Evolutionary conservation across 2,329 filamentous ascomycete genomes (phyloP).

Genomic region (Diaporthe caulivora): DNA sequence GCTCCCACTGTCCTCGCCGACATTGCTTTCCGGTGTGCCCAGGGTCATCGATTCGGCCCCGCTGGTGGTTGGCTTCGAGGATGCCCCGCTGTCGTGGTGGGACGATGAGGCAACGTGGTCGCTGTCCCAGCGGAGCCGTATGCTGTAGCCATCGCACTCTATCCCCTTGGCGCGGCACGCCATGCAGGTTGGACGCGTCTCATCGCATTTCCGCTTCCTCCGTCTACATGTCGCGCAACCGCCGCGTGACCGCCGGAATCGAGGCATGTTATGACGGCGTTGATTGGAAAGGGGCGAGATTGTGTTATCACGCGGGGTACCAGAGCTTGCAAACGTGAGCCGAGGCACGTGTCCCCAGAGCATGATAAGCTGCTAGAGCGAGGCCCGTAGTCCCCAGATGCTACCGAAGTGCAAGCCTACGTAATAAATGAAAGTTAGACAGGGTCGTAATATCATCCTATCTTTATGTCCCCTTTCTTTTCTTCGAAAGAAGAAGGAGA

Average conservation of each 20-base stretch:
- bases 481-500: too few relatives aligned
- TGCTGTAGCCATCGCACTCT: slow-evolving; percentile 16
- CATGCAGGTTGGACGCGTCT: slow-evolving; percentile 9
- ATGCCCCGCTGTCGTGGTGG: background rate
- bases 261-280: slow-evolving; percentile 18
- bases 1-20: background rate
- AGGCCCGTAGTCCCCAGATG: slow-evolving; percentile 1
- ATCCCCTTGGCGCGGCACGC: slow-evolving; percentile 17
- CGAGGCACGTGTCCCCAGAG: background rate
- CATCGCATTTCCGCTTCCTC: slow-evolving; percentile 15
- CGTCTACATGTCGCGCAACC: slow-evolving; percentile 19
- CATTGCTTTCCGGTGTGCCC: slow-evolving; percentile 7
- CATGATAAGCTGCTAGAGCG: background rate
- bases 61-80: background rate
- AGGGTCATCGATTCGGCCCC: background rate
- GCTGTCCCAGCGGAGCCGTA: slow-evolving; percentile 1
- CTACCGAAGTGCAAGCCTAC: too few relatives aligned
- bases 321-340: background rate
- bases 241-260: slow-evolving; percentile 15
- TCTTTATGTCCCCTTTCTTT: too few relatives aligned
- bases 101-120: background rate
- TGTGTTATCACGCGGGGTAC: background rate
- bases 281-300: background rate
- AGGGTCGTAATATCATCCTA: too few relatives aligned
- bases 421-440: too few relatives aligned